Percentiles rank a stretch among this genome's conserved stretches.
Conservation (phyloP, 2,329 filamentous ascomycete species). For the Penicillium occitanis region DNA sequence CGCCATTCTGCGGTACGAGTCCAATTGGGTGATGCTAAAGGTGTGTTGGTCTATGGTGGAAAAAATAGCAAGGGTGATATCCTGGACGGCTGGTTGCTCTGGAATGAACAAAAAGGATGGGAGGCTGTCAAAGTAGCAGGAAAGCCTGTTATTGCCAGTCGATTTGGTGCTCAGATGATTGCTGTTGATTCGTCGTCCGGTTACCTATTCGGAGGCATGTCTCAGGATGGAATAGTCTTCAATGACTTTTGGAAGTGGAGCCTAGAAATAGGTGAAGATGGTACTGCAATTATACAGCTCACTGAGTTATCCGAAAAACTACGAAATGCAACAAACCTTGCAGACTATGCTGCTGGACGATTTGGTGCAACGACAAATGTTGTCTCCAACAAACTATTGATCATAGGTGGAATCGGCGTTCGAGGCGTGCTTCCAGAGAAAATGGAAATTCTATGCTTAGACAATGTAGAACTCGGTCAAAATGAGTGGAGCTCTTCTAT, state of each 20-base stretch:
- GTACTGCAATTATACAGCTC: slow-evolving; percentile 29
- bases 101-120: slow-evolving; percentile 55
- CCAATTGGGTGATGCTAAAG: slow-evolving; percentile 36
- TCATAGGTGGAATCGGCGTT: slow-evolving; percentile 54
- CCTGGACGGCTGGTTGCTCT: slow-evolving; percentile 57
- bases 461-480: slow-evolving; percentile 23
- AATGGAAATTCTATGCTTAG: slow-evolving; percentile 56
- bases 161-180: slow-evolving; percentile 57
- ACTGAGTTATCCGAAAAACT: slow-evolving; percentile 30
- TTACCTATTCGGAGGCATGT: slow-evolving; percentile 71
- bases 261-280: slow-evolving; percentile 45
- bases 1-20: slow-evolving; percentile 66
- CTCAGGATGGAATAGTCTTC: slow-evolving; percentile 61
- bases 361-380: slow-evolving; percentile 55
- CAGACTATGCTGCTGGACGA: slow-evolving; percentile 38
- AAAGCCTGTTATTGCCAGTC: slow-evolving; percentile 43
- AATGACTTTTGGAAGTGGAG: slow-evolving; percentile 66
- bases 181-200: slow-evolving; percentile 52
- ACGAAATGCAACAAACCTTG: slow-evolving; percentile 29
- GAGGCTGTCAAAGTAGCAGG: slow-evolving; percentile 38
- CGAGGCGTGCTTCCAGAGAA: slow-evolving; percentile 39
- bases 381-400: slow-evolving; percentile 47
- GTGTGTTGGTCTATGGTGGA: slow-evolving; percentile 62
- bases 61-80: slow-evolving; percentile 53
- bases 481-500: slow-evolving; percentile 4